Evolutionary conservation across 345 rosid genomes (phyloP), one percentile per base, ranked within the genome.

Genomic region (Anacardium occidentale): DNA sequence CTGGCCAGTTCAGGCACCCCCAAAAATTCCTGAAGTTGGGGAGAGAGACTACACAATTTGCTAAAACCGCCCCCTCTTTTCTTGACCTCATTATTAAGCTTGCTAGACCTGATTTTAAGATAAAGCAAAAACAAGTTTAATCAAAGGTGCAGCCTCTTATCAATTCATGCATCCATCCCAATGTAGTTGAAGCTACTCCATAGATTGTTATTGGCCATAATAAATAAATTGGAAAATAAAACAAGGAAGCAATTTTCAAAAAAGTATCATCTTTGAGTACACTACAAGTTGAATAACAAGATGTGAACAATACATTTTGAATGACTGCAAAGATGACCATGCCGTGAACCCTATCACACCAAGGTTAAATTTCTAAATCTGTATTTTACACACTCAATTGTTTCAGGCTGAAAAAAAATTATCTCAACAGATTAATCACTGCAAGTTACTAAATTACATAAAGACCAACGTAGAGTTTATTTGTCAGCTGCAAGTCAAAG

Each of bases 51-150:
- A 63, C 83, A 78, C 48, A 77, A 55, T 69, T 82, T 82, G 77
- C 73, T 75, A 76, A 85, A 82, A 71, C 85, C 88, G 66, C 85
- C 84, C 21, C 77, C 84, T 75, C 84, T 82, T 80, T 69, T 82
- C 72, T 78, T 81, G 68, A 64, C 75, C 76, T 73, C 88, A 64
- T 40, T 68, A 60, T 65, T 52, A 26, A 50, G 74, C 73, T 55
- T 61, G 14, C 52, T 82, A 66, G 81, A 77, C 77, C 88, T 80
- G 80, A 37, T 69, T 70, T 44, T 25, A 56, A 66, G 44, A 74
- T n/a, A 45, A 69, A 54, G 20, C 53, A 77, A 53, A 52, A 62
- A 34, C 51, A 73, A 70, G 63, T 9, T 32, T 34, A 64, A 74
- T n/a, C 40, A 24, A 20, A 70, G 69, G 48, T 24, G 34, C 69